These are phyloP conservation scores for Pseudozyma tsukubaensis DNA, from an alignment of 1,284 basidiomycete species.

Conservation along the genomic window DNA sequence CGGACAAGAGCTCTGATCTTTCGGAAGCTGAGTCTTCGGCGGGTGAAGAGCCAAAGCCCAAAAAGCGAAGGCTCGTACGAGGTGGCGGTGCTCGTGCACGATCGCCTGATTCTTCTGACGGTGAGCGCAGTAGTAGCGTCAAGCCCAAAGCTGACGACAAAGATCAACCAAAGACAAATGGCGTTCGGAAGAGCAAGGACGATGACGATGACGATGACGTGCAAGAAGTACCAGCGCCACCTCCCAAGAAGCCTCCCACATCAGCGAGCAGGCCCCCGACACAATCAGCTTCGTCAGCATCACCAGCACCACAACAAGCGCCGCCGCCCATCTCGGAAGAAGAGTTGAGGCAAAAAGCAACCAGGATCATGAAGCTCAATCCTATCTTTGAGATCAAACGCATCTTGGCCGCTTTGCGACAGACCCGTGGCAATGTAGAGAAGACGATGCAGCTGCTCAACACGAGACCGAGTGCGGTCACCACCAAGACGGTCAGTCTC, in stretches of 20 bases:
- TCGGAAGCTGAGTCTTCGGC: conserved; percentile 34
- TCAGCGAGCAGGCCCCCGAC: neutral
- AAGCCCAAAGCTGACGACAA: neutral
- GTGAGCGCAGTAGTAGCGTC: neutral
- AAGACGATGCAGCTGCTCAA: conserved; percentile 23
- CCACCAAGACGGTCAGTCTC: conserved; percentile 38
- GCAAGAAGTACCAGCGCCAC: conserved; percentile 18
- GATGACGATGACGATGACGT: conserved; percentile 15
- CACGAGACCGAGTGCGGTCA: conserved; percentile 22
- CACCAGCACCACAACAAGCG: neutral
- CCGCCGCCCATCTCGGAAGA: conserved; percentile 13
- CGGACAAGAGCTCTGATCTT: conserved; percentile 43
- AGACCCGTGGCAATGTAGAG: conserved; percentile 24
- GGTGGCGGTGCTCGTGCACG: conserved; percentile 21
- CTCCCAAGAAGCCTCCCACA: conserved; percentile 7
- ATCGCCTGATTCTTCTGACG: conserved; percentile 19
- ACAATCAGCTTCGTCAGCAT: conserved; percentile 4
- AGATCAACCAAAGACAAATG: neutral
- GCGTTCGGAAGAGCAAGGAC: conserved; percentile 2
- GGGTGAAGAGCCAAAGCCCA: conserved; percentile 32
- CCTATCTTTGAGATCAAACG: conserved; percentile 24
- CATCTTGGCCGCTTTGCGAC: conserved; percentile 33
- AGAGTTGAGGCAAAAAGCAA: conserved; percentile 35
- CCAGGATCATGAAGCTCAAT: conserved; percentile 17
- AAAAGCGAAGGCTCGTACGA: conserved; percentile 41